Base-by-base conservation (phyloP, 164 flowering plant species). In the Hamamelis virginiana region DNA sequence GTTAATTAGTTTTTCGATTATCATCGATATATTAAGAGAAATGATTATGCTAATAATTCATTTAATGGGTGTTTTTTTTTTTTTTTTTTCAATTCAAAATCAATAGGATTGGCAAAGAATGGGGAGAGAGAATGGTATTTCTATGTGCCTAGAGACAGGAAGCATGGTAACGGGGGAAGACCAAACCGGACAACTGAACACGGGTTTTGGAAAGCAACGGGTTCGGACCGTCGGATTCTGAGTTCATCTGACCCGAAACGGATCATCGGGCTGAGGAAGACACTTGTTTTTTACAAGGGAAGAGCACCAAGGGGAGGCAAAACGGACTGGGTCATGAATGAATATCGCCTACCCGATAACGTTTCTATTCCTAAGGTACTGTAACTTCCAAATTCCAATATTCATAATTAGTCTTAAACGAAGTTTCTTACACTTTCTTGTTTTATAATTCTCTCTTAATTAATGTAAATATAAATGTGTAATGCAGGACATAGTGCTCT, bases 91-190 rank as follows among this genome's bases (percentile, higher is more conserved):
- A n/a, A n/a, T n/a, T n/a, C n/a, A n/a, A n/a, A n/a, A 9, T n/a
- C 26, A 12, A 12, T 27, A 94, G 98, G 84, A 19, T 51, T 91
- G 83, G 88, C 98, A 13, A 88, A 72, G 83, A 83, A 86, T 18
- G 94, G 97, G 64, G 98, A 91, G 74, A 87, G 97, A 69, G 98
- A 95, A 63, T 95, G 97, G 97, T 95, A 92, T 75, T 95, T 95
- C 69, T 91, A 89, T 71, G 98, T 95, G 71, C 96, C 94, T 0
- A 82, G 97, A 68, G 91, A 92, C 72, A 80, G 87, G 77, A 91
- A 81, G 73, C 90, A 87, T 51, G 86, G 91, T 1, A 78, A 74
- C 60, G 92, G 94, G 4, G 96, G 97, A n/a, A 83, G 97, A 75
- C 97, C 97, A 0, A 92, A 91, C 77, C 63, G 98, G 67, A 95